Evolutionary conservation across 2,329 filamentous ascomycete species (phyloP).

Genomic region (Phialemoniopsis sp.): DNA sequence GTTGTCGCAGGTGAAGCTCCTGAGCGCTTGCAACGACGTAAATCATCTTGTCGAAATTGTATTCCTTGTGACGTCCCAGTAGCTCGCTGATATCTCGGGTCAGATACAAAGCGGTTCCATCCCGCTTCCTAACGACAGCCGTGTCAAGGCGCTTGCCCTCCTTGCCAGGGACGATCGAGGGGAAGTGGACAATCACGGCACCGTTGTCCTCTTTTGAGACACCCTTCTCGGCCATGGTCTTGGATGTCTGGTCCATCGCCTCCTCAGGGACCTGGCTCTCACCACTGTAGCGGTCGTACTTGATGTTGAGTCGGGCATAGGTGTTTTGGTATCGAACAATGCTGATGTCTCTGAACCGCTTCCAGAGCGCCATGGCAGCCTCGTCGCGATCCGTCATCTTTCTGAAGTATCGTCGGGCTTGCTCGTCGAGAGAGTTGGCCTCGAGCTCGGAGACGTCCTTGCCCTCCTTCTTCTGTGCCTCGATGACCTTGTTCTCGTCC

Average conservation of each 20-base stretch:
- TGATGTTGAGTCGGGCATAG: constrained; percentile 67
- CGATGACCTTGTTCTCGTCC: constrained; percentile 63
- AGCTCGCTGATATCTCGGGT: constrained; percentile 76
- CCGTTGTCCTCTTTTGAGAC: constrained; percentile 69
- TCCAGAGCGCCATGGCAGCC: constrained; percentile 58
- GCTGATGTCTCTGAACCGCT: constrained; percentile 61
- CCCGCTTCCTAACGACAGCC: constrained; percentile 67
- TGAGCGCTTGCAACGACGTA: constrained; percentile 73
- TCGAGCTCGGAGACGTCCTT: constrained; percentile 44
- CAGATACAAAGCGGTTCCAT: constrained; percentile 73
- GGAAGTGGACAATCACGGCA: constrained; percentile 68
- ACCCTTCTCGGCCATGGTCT: constrained; percentile 58
- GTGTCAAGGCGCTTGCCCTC: constrained; percentile 66
- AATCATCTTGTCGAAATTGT: constrained; percentile 74
- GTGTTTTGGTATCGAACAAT: constrained; percentile 64
- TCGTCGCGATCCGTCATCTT: constrained; percentile 66
- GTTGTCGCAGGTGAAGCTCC: constrained; percentile 67
- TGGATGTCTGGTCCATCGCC: constrained; percentile 60
- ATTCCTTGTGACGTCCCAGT: constrained; percentile 57
- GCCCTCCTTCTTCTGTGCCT: constrained; percentile 48
- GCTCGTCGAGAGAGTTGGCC: constrained; percentile 60
- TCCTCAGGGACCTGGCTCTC: constrained; percentile 69
- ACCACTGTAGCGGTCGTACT: constrained; percentile 69
- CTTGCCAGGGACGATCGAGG: constrained; percentile 62
- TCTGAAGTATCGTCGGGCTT: constrained; percentile 69